A percentile compares a stretch with the other conserved stretches of the same genome.
Evolutionary conservation across 768 basidiomycete species (phyloP).

Genomic region (Daedalea quercina): DNA sequence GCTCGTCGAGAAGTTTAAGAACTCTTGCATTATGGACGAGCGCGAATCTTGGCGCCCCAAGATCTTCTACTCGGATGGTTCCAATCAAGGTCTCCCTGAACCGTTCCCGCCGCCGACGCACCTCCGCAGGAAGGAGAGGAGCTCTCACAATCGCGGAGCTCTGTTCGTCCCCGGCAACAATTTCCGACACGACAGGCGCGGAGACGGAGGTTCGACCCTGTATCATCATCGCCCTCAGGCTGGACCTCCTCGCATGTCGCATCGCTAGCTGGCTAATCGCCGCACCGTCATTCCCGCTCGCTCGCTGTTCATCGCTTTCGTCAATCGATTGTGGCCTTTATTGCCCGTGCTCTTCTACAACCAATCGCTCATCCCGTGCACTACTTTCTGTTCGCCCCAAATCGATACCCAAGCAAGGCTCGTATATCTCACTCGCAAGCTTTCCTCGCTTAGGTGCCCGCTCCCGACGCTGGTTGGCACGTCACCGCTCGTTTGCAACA

Average conservation of each 20-base stretch:
- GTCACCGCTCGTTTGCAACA: no score
- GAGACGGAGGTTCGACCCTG: constrained; percentile 5
- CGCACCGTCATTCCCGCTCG: no score
- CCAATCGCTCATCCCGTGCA: no score
- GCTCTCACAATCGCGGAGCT: constrained; percentile 69
- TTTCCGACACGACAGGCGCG: constrained; percentile 2
- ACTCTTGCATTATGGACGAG: constrained; percentile 87
- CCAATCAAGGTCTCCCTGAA: constrained; percentile 66
- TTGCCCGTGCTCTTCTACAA: no score
- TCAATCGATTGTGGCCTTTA: no score
- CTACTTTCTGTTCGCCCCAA: no score
- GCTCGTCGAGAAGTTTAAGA: constrained; percentile 87
- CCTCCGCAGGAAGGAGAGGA: constrained; percentile 75
- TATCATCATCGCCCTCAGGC: constrained; percentile 15
- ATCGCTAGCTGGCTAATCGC: neutral
- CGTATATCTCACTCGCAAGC: no score
- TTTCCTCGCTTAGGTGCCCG: no score
- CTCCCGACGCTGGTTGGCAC: no score
- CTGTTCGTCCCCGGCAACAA: constrained; percentile 41
- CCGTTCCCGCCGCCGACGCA: constrained; percentile 82
- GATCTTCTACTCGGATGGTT: constrained; percentile 76
- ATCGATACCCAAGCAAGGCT: no score
- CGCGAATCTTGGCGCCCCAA: constrained; percentile 77
- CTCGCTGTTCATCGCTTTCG: no score
- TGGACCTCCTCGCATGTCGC: constrained; percentile 8